Evolutionary conservation across 352 stramenopile genomes (phyloP).

Genomic region (Phytopythium sindhum): DNA sequence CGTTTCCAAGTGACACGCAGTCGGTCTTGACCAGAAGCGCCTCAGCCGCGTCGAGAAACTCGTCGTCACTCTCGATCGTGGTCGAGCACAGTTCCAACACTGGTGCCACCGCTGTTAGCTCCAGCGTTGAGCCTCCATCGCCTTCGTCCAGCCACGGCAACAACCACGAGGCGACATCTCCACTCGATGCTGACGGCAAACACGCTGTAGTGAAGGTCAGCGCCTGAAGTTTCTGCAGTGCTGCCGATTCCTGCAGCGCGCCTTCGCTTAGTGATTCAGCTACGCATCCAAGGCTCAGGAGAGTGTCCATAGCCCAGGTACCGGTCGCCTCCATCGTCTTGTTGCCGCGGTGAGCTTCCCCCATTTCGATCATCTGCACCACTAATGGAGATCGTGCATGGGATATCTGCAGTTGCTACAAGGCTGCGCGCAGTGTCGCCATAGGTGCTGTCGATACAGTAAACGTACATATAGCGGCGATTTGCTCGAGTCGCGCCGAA

Average conservation of each 20-base stretch:
- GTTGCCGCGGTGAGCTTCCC: constrained; percentile 9
- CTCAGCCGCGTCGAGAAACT: constrained; percentile 27
- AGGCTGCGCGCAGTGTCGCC: too few species aligned
- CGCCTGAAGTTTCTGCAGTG: constrained; percentile 33
- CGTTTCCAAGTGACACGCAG: constrained; percentile 12
- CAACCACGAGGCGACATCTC: constrained; percentile 28
- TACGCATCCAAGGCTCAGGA: constrained; percentile 18
- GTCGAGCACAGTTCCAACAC: constrained; percentile 28
- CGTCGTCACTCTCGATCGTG: constrained; percentile 16
- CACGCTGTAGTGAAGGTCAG: constrained; percentile 29
- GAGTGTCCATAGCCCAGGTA: constrained; percentile 38
- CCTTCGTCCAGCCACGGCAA: constrained; percentile 15
- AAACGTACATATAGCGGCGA: constrained; percentile 26
- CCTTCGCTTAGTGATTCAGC: neutral
- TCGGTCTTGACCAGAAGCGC: constrained; percentile 18
- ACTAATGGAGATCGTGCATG: constrained; percentile 7
- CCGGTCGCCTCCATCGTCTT: constrained; percentile 5
- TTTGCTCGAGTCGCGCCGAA: constrained; percentile 21
- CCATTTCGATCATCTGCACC: constrained; percentile 41
- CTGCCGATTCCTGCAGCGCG: constrained; percentile 6
- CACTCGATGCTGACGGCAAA: constrained; percentile 15
- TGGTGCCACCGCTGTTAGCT: constrained; percentile 12
- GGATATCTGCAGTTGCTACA: neutral
- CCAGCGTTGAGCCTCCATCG: neutral
- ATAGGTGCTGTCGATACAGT: too few species aligned